Base-by-base conservation (phyloP, 345 rosid genomes). In the Ceriops tagal region DNA sequence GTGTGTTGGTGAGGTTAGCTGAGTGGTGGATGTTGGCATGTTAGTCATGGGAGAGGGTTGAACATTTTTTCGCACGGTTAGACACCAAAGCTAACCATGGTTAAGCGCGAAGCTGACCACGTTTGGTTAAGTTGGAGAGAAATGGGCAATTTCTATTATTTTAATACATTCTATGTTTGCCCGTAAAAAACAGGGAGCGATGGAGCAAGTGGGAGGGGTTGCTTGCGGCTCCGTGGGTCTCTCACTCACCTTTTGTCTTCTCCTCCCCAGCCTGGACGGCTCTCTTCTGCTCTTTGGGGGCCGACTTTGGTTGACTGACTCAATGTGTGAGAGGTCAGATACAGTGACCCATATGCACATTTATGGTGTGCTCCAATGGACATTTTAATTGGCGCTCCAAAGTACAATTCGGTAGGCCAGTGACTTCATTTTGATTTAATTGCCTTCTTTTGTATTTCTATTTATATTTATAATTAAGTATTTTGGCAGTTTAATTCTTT, bases 151-250 rank as follows among this genome's bases (percentile, higher is more conserved):
- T 53, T 53, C 47, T 65, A 13, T 5, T 26, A 58, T 43, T 56
- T 56, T 27, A 43, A 11, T 43, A 43, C 18, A 43, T 43, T 43
- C 16, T 43, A 3, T 43, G 15, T 43, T 2, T 43, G 49, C 18
- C 49, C 15, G 2, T 43, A 39, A 43, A 43, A 43, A 0, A 34
- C 6, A 6, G 60, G 65, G 43, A 57, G 64, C 31, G 61, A 65
- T 64, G 9, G 67, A 65, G 71, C 80, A 65, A 75, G 79, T 73
- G 81, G 81, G 58, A 35, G 68, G 64, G 47, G 66, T 68, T 64
- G 78, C 71, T 24, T 24, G 84, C 88, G 81, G 87, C 84, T 78
- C 60, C 10, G 76, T 78, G 84, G 91, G 84, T 4, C 83, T 86
- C 75, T 70, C 27, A 24, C 26, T 24, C 26, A 24, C 26, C 1